Base-by-base conservation (phyloP, 2,329 filamentous ascomycete genomes). In the Aspergillus ibericus region DNA sequence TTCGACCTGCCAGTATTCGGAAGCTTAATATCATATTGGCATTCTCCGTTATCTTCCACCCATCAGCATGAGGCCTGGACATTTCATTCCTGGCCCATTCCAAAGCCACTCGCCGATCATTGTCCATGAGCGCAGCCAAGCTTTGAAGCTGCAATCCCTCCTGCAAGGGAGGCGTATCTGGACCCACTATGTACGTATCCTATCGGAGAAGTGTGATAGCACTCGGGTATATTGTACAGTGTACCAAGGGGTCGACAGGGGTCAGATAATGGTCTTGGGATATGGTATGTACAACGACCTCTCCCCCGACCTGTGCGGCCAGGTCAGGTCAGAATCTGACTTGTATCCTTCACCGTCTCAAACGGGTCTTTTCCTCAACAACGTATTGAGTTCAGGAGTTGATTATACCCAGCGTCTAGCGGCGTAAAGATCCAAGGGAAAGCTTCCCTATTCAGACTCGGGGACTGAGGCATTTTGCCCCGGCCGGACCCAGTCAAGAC, bases 91-190 rank as follows among this genome's bases (percentile, higher is more conserved):
- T 25, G 13, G 12, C 16, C 15, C 34, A 46, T 22, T 32, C 32
- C n/a, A 32, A 42, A 20, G 25, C 38, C 10, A 32, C 29, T 16
- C 22, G 53, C 44, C 42, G 42, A 55, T 48, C 34, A 36, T 46
- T 46, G 20, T 47, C 27, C 40, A n/a, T 16, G 3, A 29, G 42
- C 27, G 25, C 48, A 44, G 27, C 29, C 55, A 57, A 57, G 55
- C 55, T 57, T 57, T 52, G 42, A 10, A 46, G 18, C 38, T 18
- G 34, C 38, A 57, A 52, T 56, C 4, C 32, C 38, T 52, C 29
- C 55, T 53, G 55, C 48, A 57, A 57, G 55, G 49, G 51, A 53
- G 55, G 35, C 48, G 38, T 35, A 46, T n/a, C 9, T 20, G 16
- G 50, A 54, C 50, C 50, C 49, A 54, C 50, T 15, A 42, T 42